Percentiles rank a stretch among this genome's conserved stretches.
phyloP scores from a whole-genome alignment of 306 rosid genomes.

The Fragaria ananassa region DNA sequence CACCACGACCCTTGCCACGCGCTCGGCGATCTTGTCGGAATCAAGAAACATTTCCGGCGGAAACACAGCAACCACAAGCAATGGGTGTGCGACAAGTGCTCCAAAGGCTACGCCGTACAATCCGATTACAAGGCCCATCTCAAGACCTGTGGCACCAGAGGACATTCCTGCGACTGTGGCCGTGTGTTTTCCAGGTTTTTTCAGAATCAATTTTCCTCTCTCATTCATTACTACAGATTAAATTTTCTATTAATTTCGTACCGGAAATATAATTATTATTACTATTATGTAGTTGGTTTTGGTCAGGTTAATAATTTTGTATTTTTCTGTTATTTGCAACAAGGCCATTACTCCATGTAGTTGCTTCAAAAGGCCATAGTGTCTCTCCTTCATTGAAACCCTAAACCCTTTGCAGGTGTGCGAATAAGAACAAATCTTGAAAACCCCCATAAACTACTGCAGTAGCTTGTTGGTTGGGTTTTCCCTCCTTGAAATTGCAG shows the following conservation, averaged over 20 bases:
- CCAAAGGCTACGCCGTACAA: constrained; percentile 90
- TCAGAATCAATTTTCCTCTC: background rate
- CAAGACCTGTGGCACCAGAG: constrained; percentile 97
- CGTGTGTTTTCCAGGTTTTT: constrained; percentile 93
- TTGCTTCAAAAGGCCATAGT: background rate
- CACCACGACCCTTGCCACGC: constrained; percentile 94
- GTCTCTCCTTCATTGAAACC: background rate
- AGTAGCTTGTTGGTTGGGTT: constrained; percentile 7
- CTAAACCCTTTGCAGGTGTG: background rate
- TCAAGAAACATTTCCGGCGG: constrained; percentile 84
- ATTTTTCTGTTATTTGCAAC: background rate
- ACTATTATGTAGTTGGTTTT: background rate
- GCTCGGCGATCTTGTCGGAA: constrained; percentile 91
- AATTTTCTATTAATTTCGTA: background rate
- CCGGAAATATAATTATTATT: background rate
- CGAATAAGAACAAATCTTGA: constrained; percentile 13
- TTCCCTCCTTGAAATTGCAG: background rate
- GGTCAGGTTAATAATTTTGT: background rate
- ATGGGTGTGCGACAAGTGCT: constrained; percentile 91
- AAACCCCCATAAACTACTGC: background rate
- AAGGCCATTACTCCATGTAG: background rate
- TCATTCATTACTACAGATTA: background rate
- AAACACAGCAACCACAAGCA: constrained; percentile 89
- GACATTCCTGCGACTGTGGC: constrained; percentile 99
- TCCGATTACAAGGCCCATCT: constrained; percentile 97